A percentile compares a stretch with the other conserved stretches of the same genome.
phyloP scores from a whole-genome alignment of 495 filamentous ascomycete genomes.

The Tuber brumale region DNA sequence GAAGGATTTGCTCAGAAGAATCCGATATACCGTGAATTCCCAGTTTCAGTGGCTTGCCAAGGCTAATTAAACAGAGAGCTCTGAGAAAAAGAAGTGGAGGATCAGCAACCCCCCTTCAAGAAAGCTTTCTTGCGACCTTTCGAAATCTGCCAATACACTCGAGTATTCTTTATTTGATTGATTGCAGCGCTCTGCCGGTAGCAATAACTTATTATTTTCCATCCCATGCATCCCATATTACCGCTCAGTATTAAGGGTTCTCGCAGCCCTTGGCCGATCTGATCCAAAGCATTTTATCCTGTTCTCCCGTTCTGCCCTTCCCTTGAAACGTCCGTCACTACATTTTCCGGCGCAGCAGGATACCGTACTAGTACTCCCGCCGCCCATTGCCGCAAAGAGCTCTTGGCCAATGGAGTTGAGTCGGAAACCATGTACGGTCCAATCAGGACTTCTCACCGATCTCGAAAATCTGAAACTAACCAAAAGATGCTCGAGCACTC shows the following conservation, averaged over 20 bases:
- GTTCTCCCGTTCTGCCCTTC: not conserved
- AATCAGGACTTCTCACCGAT: conserved; percentile 3
- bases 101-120: not conserved
- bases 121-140: not conserved
- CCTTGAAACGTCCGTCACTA: not conserved
- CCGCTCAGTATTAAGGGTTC: not conserved
- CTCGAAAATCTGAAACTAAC: not conserved
- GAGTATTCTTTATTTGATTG: not conserved
- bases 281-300: not conserved
- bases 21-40: not conserved
- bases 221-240: not conserved
- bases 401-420: not conserved
- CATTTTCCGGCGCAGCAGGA: not conserved
- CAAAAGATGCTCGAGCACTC: not conserved
- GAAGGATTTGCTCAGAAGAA: not conserved
- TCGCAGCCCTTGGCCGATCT: not conserved
- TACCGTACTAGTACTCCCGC: not conserved
- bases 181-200: not conserved
- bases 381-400: not conserved
- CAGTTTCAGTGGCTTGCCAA: not conserved
- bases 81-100: not conserved
- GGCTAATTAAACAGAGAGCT: not conserved
- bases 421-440: not conserved
- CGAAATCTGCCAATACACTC: not conserved
- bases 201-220: not conserved